A percentile compares a stretch with the other conserved stretches of the same genome.
Evolutionary conservation across 306 rosid genomes (phyloP).

Genomic region (Fragaria nilgerrensis): DNA sequence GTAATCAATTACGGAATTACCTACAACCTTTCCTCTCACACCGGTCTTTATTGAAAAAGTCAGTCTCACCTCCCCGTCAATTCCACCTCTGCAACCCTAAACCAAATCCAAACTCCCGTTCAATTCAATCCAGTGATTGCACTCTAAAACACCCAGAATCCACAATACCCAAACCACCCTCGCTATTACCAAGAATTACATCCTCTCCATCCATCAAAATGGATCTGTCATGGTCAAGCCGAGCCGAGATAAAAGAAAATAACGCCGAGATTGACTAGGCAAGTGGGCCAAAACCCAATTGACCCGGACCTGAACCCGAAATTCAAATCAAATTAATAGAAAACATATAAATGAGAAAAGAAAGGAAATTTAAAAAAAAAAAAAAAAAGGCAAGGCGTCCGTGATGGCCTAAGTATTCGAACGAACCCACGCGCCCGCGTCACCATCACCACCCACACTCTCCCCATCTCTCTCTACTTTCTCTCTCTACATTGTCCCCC

Average conservation of each 20-base stretch:
- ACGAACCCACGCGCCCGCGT: conserved; percentile 75
- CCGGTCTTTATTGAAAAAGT: background rate
- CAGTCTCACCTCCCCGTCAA: conserved; percentile 11
- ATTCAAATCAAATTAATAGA: conserved; percentile 46
- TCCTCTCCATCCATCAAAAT: background rate
- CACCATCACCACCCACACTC: conserved; percentile 43
- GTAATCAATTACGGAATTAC: conserved; percentile 38
- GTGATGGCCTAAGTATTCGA: conserved; percentile 52
- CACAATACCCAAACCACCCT: conserved; percentile 27
- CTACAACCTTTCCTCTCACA: conserved; percentile 13
- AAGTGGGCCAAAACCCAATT: conserved; percentile 31
- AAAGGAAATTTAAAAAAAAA: conserved; percentile 3
- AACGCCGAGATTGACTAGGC: conserved; percentile 52
- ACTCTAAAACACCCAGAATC: background rate
- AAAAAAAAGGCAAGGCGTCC: conserved; percentile 47
- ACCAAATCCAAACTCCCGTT: background rate
- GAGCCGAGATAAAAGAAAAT: conserved; percentile 14
- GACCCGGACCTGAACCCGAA: conserved; percentile 50
- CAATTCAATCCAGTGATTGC: too few species aligned
- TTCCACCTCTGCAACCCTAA: background rate
- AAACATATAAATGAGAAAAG: conserved; percentile 8
- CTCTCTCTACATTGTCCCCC: conserved; percentile 73
- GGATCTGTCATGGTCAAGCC: conserved; percentile 11
- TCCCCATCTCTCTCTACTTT: conserved; percentile 31
- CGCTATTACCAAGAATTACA: conserved; percentile 15